Evolutionary conservation across 116 monocot species (phyloP), one percentile per base, ranked within the genome.

Genomic region (Trichopus zeylanicus): DNA sequence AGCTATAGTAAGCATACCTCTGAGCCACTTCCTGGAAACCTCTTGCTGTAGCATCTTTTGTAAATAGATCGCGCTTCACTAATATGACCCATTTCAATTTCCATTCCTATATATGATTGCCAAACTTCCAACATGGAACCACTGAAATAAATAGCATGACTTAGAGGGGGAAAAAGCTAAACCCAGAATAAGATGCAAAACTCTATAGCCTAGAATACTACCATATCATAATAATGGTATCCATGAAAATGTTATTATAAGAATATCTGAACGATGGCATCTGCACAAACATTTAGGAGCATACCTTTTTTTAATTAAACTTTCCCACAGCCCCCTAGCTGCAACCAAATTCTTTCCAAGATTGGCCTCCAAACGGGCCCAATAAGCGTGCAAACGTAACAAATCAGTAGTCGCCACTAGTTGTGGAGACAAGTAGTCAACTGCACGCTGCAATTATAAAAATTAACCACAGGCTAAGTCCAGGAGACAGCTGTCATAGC

Each of bases 281-380:
- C n/a, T n/a, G n/a, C 46, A 22, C 16, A 54, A 39, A 18, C 19
- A 20, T 49, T 5, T 7, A 49, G 33, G 30, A 37, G 20, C 29
- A 35, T 20, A 91, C 98, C 98, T 98, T 77, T 65, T 91, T 65
- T 88, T 98, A 27, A 98, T 67, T 31, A 92, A 68, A 30, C 63
- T 83, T 76, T 98, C 98, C 92, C 92, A 98, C 30, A 98, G 92
- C 51, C 78, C 81, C 61, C 91, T 84, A 70, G 92, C 91, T 61
- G 88, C 81, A 82, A 51, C 60, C 18, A 88, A 24, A 71, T 85
- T 88, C 29, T 91, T 76, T 69, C 82, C 85, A 58, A 91, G 75
- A 35, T 59, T 80, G 49, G 58, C 64, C 56, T 98, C 98, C 62
- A 98, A 67, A 34, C 67, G 77, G 46, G 98, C 80, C 98, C 98